Base-by-base conservation (phyloP, 352 stramenopile genomes). In the Pythium myriotylum region DNA sequence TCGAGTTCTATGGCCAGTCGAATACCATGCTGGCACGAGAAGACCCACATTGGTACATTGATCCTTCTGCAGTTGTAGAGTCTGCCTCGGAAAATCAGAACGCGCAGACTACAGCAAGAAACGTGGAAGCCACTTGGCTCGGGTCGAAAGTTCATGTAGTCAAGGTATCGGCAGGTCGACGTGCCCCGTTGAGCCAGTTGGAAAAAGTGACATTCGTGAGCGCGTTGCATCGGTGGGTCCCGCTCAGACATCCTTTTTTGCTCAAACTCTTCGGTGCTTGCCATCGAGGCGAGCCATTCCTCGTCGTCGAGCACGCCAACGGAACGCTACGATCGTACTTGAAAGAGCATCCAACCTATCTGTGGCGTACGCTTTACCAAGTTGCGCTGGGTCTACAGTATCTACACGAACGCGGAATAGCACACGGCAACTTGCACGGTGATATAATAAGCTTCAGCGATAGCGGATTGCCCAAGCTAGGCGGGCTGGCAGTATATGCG, bases 301-400 rank as follows among this genome's bases (percentile, higher is more conserved):
- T 59, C 26, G 58, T 65, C 4, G 22, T 59, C 20, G 58, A 65
- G 19, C 29, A 59, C 37, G 9, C 41, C 12, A 24, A 41, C 8
- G 24, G 20, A 13, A 48, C 49, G 13, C 23, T 65, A 23, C 58
- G 49, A 10, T 53, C 37, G 8, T 54, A 32, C 20, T 4, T 65
- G 24, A 23, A n/a, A 14, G 10, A 48, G 3, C 47, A 78, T 45
- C 65, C 52, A 35, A 52, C 61, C 62, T 22, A 59, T 5, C 55
- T 61, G 4, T 76, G 67, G 64, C 24, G 41, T 3, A 61, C 66
- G 0, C 72, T 88, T 17, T 69, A 81, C 46, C 54, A 86, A 39
- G 63, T 69, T 1, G 67, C 73, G 13, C 40, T 80, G 7, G 88
- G 82, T 2, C 54, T 97, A 2, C 50, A 66, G 39, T 96, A 92